Evolutionary conservation across 2,329 filamentous ascomycete genomes (phyloP), one percentile per base, ranked within the genome.

Genomic region (Blastomyces emzantsi): DNA sequence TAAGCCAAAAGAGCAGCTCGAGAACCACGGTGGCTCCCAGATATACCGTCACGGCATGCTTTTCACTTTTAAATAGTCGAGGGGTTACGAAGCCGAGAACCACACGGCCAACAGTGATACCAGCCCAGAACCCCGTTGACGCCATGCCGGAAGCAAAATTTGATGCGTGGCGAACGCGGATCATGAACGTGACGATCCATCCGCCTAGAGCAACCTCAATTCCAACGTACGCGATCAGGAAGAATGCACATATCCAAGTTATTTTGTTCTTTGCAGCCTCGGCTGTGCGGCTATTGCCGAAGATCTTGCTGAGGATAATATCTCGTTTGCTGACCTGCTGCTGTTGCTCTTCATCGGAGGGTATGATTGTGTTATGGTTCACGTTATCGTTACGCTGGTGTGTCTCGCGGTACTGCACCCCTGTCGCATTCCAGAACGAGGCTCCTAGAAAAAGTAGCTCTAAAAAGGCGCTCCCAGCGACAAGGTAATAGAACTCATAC

Each of bases 101-200:
- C 2, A 94, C 78, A 1, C 91, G 80, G 0, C 91, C 90, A 0
- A 90, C 74, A 0, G 90, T 92, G 66, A 95, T 81, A 0, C 90
- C 91, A 54, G 90, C 82, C 91, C 91, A 96, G 76, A 93, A 95
- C 0, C 90, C 87, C 0, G 90, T 93, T 0, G 86, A 87, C 0
- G 85, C 86, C 77, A 94, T 85, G 2, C 90, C 90, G 43, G 88
- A 87, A 1, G 86, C 81, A 70, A 94, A 93, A 0, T 85, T 78
- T 30, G 80, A 82, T 3, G 87, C 90, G 47, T 87, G 74, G 17
- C 92, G 84, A 30, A 92, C 86, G 25, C 83, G 80, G n/a, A 92
- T 85, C 90, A 96, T 95, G 73, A 96, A 95, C 0, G 87, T 87
- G 59, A 90, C 87, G 66, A 95, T 87, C 90, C 90, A 94, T 19